A percentile compares a stretch with the other conserved stretches of the same genome.
Evolutionary conservation across 768 basidiomycete genomes (phyloP).

Genomic region (Agaricus bisporus): DNA sequence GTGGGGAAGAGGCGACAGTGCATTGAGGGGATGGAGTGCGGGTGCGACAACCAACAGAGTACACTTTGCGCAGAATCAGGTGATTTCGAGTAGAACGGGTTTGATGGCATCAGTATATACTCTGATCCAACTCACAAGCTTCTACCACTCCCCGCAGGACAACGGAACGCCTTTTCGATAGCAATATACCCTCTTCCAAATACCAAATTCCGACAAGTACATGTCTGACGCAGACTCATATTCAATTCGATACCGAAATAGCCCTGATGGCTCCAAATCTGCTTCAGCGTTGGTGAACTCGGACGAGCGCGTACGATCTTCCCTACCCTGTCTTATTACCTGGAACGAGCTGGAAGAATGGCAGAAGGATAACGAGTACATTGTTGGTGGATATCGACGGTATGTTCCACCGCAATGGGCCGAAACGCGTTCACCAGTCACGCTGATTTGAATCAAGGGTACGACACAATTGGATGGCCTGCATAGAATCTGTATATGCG

Average conservation of each 20-base stretch:
- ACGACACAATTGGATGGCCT: conserved; percentile 57
- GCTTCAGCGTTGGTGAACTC: not conserved
- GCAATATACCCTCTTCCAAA: not conserved
- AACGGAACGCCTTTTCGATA: too few species aligned
- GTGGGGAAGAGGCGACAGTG: too few species aligned
- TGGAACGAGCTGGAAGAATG: conserved; percentile 63
- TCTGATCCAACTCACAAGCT: too few species aligned
- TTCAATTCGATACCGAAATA: conserved; percentile 6
- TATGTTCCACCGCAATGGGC: conserved; percentile 19
- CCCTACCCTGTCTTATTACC: conserved; percentile 24
- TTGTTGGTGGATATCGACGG: conserved; percentile 65
- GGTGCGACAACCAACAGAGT: not conserved
- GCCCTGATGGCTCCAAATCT: not conserved
- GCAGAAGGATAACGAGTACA: conserved; percentile 72
- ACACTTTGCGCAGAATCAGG: not conserved
- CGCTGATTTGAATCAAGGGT: conserved; percentile 31
- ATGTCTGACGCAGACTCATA: not conserved
- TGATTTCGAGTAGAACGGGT: too few species aligned
- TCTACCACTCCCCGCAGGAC: too few species aligned
- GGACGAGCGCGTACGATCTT: not conserved
- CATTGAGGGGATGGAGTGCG: not conserved
- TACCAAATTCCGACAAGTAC: not conserved
- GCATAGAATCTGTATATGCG: conserved; percentile 55
- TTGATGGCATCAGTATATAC: not conserved
- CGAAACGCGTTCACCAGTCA: conserved; percentile 6